Evolutionary conservation across 495 filamentous ascomycete genomes (phyloP).

Genomic region (Penicillium flavigenum): DNA sequence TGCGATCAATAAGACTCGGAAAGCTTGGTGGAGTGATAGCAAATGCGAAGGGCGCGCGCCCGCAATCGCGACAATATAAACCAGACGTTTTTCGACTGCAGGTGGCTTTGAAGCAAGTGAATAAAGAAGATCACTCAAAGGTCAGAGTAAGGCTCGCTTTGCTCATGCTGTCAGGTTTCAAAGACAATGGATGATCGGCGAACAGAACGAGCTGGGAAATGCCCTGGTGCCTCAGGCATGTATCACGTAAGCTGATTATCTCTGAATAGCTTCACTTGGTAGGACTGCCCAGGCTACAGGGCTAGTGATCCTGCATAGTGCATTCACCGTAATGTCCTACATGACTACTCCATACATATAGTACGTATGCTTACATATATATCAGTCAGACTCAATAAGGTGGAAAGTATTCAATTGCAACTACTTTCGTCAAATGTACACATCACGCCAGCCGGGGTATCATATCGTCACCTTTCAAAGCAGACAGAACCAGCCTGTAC

Average conservation of each 20-base stretch:
- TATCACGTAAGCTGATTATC: constrained; percentile 13
- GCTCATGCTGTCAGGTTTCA: constrained; percentile 12
- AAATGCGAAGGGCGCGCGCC: constrained; percentile 9
- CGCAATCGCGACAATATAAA: constrained; percentile 6
- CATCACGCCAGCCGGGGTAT: constrained; percentile 28
- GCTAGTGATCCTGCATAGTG: background rate
- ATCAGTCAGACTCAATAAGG: background rate
- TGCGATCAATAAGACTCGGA: constrained; percentile 8
- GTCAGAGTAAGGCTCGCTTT: constrained; percentile 3
- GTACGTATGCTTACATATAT: background rate
- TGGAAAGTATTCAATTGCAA: constrained; percentile 8
- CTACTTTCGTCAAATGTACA: constrained; percentile 12
- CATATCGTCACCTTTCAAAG: constrained; percentile 28
- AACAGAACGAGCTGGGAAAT: constrained; percentile 9
- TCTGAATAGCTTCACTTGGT: background rate
- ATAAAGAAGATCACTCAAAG: constrained; percentile 7
- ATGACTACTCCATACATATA: background rate
- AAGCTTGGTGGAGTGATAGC: constrained; percentile 8
- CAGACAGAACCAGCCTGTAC: constrained; percentile 25
- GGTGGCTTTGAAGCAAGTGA: background rate
- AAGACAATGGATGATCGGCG: constrained; percentile 19
- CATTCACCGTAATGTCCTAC: background rate
- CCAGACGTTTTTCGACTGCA: background rate
- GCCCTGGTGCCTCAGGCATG: constrained; percentile 20
- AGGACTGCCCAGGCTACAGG: background rate